These are phyloP conservation scores for Colletotrichum simmondsii DNA, from an alignment of 2,329 filamentous ascomycete species.

Conservation along the genomic window DNA sequence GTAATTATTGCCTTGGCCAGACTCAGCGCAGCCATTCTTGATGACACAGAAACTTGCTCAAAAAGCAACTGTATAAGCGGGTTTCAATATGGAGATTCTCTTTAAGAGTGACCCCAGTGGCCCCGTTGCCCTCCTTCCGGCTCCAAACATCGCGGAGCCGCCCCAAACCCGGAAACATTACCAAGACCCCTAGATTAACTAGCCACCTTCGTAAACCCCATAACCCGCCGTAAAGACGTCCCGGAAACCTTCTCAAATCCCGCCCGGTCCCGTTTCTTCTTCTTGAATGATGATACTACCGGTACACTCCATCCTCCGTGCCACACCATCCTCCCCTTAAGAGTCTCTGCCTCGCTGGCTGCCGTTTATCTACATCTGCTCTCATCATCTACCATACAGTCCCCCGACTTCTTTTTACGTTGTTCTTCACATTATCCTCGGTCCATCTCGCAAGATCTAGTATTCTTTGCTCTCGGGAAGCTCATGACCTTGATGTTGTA, in stretches of 20 bases:
- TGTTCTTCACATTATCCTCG: not conserved
- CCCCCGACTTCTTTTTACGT: not conserved
- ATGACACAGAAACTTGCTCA: slow-evolving; percentile 25
- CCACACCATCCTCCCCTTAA: slow-evolving; percentile 15
- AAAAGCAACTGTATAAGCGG: not conserved
- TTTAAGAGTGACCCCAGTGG: not conserved
- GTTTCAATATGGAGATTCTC: not conserved
- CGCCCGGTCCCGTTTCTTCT: slow-evolving; percentile 13
- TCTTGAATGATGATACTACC: slow-evolving; percentile 9
- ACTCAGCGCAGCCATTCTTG: not conserved
- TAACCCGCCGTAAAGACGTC: not conserved
- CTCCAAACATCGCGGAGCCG: slow-evolving; percentile 16
- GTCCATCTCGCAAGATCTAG: not conserved
- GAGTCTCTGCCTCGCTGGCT: not conserved
- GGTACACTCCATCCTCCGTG: not conserved
- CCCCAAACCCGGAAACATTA: slow-evolving; percentile 19
- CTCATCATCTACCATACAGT: not conserved
- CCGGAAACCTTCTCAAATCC: slow-evolving; percentile 18
- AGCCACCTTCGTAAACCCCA: not conserved
- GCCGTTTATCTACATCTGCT: not conserved
- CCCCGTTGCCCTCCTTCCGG: not conserved
- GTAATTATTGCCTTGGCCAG: not conserved
- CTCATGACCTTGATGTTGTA: not conserved
- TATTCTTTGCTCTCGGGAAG: not conserved
- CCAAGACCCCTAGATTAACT: slow-evolving; percentile 14